Evolutionary conservation across 129 eudicot species (phyloP).

Genomic region (Chrysanthemum lavandulifolium): DNA sequence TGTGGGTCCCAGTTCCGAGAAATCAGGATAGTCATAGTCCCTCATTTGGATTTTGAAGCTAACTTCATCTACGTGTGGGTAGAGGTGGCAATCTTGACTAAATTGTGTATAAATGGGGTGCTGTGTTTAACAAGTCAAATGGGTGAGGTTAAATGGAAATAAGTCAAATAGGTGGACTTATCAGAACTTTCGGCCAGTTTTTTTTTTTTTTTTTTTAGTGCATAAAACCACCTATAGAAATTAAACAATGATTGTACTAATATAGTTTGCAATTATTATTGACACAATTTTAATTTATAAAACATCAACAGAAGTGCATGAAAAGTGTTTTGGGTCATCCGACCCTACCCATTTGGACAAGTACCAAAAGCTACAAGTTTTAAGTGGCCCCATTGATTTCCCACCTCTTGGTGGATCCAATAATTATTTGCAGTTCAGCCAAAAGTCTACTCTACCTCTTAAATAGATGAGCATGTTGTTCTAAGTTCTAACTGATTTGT

Average conservation of each 20-base stretch:
- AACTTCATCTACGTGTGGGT: neutral
- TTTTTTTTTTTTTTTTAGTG: neutral
- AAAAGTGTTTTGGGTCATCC: neutral
- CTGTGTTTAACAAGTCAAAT: neutral
- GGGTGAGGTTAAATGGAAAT: neutral
- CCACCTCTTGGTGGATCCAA: neutral
- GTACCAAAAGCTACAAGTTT: neutral
- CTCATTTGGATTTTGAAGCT: neutral
- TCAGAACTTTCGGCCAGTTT: neutral
- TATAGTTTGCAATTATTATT: neutral
- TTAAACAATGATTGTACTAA: neutral
- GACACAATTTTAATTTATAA: neutral
- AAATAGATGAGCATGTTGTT: neutral
- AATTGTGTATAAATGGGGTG: neutral
- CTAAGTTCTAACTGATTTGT: conserved; percentile 14
- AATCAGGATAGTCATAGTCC: neutral
- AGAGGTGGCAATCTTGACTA: neutral
- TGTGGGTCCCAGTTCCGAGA: conserved; percentile 14
- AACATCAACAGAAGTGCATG: neutral
- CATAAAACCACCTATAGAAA: neutral
- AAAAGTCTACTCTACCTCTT: neutral
- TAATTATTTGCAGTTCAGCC: neutral
- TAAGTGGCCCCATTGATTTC: neutral
- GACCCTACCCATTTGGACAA: neutral
- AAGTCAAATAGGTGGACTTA: neutral